Conservation (phyloP, 768 basidiomycete species). For the Tulasnella calospora region DNA sequence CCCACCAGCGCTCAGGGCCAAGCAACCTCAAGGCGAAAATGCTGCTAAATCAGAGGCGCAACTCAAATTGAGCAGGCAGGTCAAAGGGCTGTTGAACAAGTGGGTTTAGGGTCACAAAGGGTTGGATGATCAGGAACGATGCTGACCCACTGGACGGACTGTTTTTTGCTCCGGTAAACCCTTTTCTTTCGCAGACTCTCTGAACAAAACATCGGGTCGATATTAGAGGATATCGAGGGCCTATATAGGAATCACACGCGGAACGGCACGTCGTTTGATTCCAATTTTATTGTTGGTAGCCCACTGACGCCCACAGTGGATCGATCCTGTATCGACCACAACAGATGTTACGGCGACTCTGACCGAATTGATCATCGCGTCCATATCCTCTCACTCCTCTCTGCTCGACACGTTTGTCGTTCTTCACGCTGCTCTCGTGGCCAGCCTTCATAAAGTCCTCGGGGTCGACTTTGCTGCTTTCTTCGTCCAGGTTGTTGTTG, state of each 20-base stretch:
- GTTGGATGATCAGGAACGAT: neutral
- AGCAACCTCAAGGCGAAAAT: slow-evolving; percentile 39
- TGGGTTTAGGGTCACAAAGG: slow-evolving; percentile 34
- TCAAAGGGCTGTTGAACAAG: slow-evolving; percentile 89
- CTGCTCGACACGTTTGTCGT: slow-evolving; percentile 86
- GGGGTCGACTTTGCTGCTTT: slow-evolving; percentile 87
- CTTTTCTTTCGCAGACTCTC: slow-evolving; percentile 56
- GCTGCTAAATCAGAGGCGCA: slow-evolving; percentile 39
- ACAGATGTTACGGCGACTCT: slow-evolving; percentile 78
- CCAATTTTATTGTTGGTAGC: neutral
- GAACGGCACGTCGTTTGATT: slow-evolving; percentile 52
- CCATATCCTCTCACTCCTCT: slow-evolving; percentile 73
- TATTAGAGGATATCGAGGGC: slow-evolving; percentile 68
- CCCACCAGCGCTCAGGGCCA: slow-evolving; percentile 71
- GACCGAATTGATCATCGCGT: slow-evolving; percentile 68
- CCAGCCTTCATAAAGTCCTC: slow-evolving; percentile 70
- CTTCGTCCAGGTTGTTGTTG: slow-evolving; percentile 69
- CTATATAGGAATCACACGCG: slow-evolving; percentile 71
- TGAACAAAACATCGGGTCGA: slow-evolving; percentile 78
- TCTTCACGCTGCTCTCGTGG: slow-evolving; percentile 78
- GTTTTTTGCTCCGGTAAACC: neutral
- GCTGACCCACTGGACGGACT: neutral
- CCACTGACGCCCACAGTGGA: neutral
- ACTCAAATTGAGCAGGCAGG: slow-evolving; percentile 61
- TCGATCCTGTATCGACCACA: neutral